Evolutionary conservation across 352 stramenopile species (phyloP).

Genomic region (Elongisporangium senticosum): DNA sequence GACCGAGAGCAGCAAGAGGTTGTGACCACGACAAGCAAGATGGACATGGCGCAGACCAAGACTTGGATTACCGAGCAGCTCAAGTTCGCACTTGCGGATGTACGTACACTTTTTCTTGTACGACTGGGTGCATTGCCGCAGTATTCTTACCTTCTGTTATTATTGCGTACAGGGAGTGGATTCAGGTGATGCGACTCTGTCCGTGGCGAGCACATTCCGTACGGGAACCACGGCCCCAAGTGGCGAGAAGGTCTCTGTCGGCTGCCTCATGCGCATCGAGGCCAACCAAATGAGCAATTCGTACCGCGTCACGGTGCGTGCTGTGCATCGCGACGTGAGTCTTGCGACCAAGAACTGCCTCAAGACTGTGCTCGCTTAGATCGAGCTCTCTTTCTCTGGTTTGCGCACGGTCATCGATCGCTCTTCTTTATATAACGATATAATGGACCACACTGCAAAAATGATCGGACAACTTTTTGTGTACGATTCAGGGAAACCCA

Average conservation of each 20-base stretch:
- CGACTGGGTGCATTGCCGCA: background rate
- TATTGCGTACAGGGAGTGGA: conserved; percentile 29
- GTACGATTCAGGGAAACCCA: too few species aligned
- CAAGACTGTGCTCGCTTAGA: conserved; percentile 42
- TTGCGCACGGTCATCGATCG: background rate
- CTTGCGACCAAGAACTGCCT: conserved; percentile 63
- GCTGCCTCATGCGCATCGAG: conserved; percentile 90
- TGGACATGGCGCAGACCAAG: conserved; percentile 79
- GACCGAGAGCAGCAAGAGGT: conserved; percentile 91
- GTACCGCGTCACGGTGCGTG: conserved; percentile 89
- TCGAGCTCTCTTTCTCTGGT: background rate
- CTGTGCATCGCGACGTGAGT: conserved; percentile 86
- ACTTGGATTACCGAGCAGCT: conserved; percentile 84
- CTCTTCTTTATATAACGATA: background rate
- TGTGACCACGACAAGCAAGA: conserved; percentile 67
- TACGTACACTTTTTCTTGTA: conserved; percentile 9
- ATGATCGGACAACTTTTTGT: too few species aligned
- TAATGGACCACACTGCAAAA: too few species aligned
- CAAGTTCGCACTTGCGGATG: conserved; percentile 87
- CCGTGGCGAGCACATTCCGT: conserved; percentile 86
- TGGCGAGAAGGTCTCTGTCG: conserved; percentile 93
- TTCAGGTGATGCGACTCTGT: conserved; percentile 84
- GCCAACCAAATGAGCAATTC: conserved; percentile 69
- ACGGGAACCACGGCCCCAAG: conserved; percentile 85
- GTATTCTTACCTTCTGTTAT: background rate